Evolutionary conservation across 2,329 filamentous ascomycete genomes (phyloP).

Genomic region (Emydomyces testavorans): DNA sequence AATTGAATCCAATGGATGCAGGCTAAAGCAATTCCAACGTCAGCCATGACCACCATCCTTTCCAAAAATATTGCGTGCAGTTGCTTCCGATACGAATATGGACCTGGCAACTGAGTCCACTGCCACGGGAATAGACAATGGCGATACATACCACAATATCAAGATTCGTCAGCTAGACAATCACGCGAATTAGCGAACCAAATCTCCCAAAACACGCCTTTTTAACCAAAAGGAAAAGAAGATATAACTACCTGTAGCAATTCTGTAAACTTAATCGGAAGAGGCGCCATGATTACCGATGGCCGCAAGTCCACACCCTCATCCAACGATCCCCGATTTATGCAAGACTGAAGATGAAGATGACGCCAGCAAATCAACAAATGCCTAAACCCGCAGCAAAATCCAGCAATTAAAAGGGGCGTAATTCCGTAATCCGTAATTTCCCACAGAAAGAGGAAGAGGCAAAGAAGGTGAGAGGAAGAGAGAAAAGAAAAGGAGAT

Average conservation of each 20-base stretch:
- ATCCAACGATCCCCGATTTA: slow-evolving; percentile 22
- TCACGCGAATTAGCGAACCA: slow-evolving; percentile 14
- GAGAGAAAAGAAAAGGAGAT: background rate
- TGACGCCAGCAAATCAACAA: slow-evolving; percentile 15
- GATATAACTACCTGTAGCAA: slow-evolving; percentile 54
- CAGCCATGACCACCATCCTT: background rate
- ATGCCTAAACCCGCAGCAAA: slow-evolving; percentile 7
- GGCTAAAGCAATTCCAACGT: slow-evolving; percentile 39
- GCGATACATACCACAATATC: slow-evolving; percentile 42
- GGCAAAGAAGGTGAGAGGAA: slow-evolving; percentile 14
- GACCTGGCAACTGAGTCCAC: no score
- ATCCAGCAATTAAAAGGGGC: slow-evolving; percentile 8
- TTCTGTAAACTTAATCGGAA: slow-evolving; percentile 91
- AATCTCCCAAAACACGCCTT: background rate
- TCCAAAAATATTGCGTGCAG: background rate
- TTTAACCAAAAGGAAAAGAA: background rate
- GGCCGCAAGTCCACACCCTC: slow-evolving; percentile 32
- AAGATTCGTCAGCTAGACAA: slow-evolving; percentile 40
- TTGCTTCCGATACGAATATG: no score
- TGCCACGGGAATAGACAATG: slow-evolving; percentile 1
- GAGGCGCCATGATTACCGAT: slow-evolving; percentile 45
- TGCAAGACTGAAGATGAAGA: slow-evolving; percentile 23
- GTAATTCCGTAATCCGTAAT: slow-evolving; percentile 9
- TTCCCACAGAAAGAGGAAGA: slow-evolving; percentile 13
- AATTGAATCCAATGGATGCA: slow-evolving; percentile 71